phyloP scores from a whole-genome alignment of 805 yeast species.

The Candida sanyiensis region DNA sequence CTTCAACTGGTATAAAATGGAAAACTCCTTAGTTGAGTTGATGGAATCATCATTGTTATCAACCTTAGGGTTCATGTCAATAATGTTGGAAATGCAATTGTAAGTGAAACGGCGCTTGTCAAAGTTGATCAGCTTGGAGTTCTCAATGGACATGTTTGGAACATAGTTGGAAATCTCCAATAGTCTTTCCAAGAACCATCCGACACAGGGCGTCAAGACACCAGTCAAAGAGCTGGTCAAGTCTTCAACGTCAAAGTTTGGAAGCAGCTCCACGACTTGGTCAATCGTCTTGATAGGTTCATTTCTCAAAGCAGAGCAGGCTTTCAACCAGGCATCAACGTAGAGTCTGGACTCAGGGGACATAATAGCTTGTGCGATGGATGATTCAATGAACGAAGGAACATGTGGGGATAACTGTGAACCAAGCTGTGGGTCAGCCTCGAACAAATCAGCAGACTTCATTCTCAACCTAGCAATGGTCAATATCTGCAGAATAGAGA shows the following conservation, averaged over 20 bases:
- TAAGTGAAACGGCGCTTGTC: constrained; percentile 73
- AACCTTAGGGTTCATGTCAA: constrained; percentile 34
- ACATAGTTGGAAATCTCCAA: constrained; percentile 70
- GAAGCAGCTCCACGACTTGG: constrained; percentile 28
- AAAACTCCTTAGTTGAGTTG: constrained; percentile 36
- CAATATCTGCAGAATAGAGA: constrained; percentile 56
- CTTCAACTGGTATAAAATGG: constrained; percentile 42
- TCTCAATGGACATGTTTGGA: constrained; percentile 69
- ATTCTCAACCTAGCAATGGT: constrained; percentile 65
- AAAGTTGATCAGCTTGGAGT: constrained; percentile 67
- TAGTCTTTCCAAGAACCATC: constrained; percentile 83
- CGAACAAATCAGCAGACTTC: constrained; percentile 45
- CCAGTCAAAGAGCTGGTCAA: constrained; percentile 28
- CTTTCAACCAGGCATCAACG: constrained; percentile 62
- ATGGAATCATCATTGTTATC: constrained; percentile 27
- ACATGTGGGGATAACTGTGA: constrained; percentile 41
- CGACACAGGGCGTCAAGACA: constrained; percentile 76
- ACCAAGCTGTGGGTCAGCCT: constrained; percentile 11
- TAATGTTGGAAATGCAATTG: constrained; percentile 51
- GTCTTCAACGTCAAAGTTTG: constrained; percentile 31
- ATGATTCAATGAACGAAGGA: constrained; percentile 83
- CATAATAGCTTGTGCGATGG: constrained; percentile 64
- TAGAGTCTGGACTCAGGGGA: constrained; percentile 76
- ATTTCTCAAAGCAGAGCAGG: constrained; percentile 27
- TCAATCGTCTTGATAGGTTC: constrained; percentile 27